phyloP scores from a whole-genome alignment of 257 asterid species.

The Solanum phureja region DNA sequence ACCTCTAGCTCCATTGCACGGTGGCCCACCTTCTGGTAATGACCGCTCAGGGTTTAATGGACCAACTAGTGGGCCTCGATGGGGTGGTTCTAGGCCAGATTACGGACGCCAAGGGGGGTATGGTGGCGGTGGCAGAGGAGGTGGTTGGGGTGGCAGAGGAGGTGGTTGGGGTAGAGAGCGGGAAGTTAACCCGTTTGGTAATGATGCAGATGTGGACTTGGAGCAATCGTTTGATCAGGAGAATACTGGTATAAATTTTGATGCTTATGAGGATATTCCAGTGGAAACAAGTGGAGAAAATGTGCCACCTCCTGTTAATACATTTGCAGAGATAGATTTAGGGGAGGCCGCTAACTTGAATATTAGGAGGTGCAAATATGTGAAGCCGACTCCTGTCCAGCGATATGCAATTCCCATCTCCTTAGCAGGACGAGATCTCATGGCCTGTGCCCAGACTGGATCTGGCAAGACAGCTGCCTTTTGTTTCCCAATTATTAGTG shows the following conservation, averaged over 20 bases:
- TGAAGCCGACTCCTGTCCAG: slow-evolving; percentile 86
- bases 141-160: slow-evolving; percentile 31
- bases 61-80: slow-evolving; percentile 37
- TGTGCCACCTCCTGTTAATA: slow-evolving; percentile 77
- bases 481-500: slow-evolving; percentile 85
- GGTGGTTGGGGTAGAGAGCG: slow-evolving; percentile 57
- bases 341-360: slow-evolving; percentile 72
- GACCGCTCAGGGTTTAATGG: slow-evolving; percentile 50
- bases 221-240: slow-evolving; percentile 53
- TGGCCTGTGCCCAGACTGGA: slow-evolving; percentile 96
- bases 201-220: slow-evolving; percentile 36
- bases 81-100: slow-evolving; percentile 51
- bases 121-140: slow-evolving; percentile 42
- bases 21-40: slow-evolving; percentile 45
- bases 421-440: slow-evolving; percentile 68
- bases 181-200: slow-evolving; percentile 74
- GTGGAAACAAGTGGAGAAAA: slow-evolving; percentile 80
- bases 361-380: slow-evolving; percentile 76
- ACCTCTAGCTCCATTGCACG: slow-evolving; percentile 29
- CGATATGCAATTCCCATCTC: slow-evolving; percentile 76
- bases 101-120: slow-evolving; percentile 38
- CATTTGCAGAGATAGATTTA: slow-evolving; percentile 79
- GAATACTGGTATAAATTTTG: slow-evolving; percentile 74
- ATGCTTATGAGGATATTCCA: slow-evolving; percentile 90
- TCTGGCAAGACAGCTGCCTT: slow-evolving; percentile 91